Conservation (phyloP, 2,329 filamentous ascomycete species). For the Pyrenophora seminiperda region DNA sequence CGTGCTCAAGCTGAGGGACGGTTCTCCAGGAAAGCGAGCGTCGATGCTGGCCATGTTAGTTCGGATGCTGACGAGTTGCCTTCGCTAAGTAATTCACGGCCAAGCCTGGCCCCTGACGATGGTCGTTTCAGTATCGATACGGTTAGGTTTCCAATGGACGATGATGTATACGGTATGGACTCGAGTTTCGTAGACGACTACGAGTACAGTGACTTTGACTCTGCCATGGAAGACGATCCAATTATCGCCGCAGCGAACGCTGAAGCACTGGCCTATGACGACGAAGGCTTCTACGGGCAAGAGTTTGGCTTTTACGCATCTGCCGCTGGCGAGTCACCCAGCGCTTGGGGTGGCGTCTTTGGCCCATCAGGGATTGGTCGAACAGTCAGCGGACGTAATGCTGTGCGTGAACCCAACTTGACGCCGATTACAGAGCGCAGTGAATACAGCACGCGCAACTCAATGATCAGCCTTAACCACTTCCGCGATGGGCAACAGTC, state of each 20-base stretch:
- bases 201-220: slow-evolving; percentile 63
- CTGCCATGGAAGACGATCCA: slow-evolving; percentile 68
- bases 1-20: slow-evolving; percentile 76
- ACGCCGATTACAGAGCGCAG: slow-evolving; percentile 96
- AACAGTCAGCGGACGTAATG: slow-evolving; percentile 68
- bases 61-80: slow-evolving; percentile 44
- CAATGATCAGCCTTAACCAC: slow-evolving; percentile 74
- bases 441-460: slow-evolving; percentile 95
- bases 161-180: slow-evolving; percentile 41
- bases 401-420: slow-evolving; percentile 80
- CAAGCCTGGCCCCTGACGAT: slow-evolving; percentile 57
- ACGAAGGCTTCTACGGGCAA: slow-evolving; percentile 91
- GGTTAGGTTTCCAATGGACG: slow-evolving; percentile 45
- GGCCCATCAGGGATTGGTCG: slow-evolving; percentile 71
- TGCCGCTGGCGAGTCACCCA: slow-evolving; percentile 60
- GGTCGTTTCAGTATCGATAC: slow-evolving; percentile 56
- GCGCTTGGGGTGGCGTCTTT: slow-evolving; percentile 86
- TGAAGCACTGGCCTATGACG: slow-evolving; percentile 87
- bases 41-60: slow-evolving; percentile 38
- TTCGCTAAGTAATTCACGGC: slow-evolving; percentile 41
- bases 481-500: slow-evolving; percentile 55
- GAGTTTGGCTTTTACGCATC: slow-evolving; percentile 94
- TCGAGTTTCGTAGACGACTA: slow-evolving; percentile 51
- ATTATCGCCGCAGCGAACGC: slow-evolving; percentile 96
- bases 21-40: slow-evolving; percentile 67